Evolutionary conservation across 805 yeast genomes (phyloP).

Genomic region (Metschnikowia gelsemii): DNA sequence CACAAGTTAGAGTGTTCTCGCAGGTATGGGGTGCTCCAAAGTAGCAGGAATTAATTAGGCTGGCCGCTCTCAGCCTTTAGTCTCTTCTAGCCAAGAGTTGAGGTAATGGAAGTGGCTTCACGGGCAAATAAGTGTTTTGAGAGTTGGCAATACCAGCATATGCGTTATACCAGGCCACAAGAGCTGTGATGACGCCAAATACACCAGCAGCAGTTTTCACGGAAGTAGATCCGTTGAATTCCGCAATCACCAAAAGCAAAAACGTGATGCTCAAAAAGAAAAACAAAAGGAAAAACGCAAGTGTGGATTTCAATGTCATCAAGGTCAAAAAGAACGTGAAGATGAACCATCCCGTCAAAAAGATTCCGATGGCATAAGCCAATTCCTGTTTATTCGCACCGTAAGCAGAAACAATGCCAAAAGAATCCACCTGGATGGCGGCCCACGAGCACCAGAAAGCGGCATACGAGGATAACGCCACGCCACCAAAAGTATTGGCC

Average conservation of each 20-base stretch:
- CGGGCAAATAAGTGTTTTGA: conserved; percentile 60
- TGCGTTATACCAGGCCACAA: conserved; percentile 46
- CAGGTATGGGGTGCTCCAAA: too few species aligned
- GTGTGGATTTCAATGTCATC: conserved; percentile 43
- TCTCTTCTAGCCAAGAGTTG: conserved; percentile 25
- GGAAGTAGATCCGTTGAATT: conserved; percentile 28
- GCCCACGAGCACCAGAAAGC: conserved; percentile 81
- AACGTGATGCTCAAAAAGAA: conserved; percentile 43
- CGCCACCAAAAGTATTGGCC: conserved; percentile 75
- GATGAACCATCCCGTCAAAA: conserved; percentile 43
- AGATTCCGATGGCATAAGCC: conserved; percentile 38
- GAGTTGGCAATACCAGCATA: conserved; percentile 52
- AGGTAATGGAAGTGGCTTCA: conserved; percentile 54
- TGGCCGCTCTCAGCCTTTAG: too few species aligned
- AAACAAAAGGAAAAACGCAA: conserved; percentile 42
- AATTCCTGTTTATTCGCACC: conserved; percentile 26
- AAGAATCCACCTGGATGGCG: conserved; percentile 46
- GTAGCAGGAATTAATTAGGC: too few species aligned
- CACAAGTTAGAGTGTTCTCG: too few species aligned
- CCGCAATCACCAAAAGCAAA: conserved; percentile 40
- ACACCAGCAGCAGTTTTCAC: conserved; percentile 45
- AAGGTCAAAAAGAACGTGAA: conserved; percentile 43
- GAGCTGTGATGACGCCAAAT: conserved; percentile 43
- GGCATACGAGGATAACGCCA: conserved; percentile 59
- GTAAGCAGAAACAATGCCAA: conserved; percentile 40